These are phyloP conservation scores for Curvularia spicifera DNA, from an alignment of 2,329 filamentous ascomycete genomes.

Conservation along the genomic window DNA sequence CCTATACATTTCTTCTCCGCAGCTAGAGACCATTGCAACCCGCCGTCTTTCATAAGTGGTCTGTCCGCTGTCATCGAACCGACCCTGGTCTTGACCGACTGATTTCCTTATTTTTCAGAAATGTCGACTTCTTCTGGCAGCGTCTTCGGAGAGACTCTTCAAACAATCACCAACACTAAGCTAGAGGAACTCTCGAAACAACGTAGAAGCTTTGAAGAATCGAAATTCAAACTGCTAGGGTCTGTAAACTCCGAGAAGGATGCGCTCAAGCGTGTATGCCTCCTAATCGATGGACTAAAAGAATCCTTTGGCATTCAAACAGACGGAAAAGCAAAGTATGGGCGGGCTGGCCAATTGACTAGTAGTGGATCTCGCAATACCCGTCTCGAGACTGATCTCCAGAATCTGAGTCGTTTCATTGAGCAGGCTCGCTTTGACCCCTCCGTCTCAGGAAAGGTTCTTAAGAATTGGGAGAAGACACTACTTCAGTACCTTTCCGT, in stretches of 20 bases:
- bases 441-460: slow-evolving; percentile 42
- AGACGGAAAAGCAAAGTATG: slow-evolving; percentile 12
- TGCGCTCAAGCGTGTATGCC: slow-evolving; percentile 31
- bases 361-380: slow-evolving; percentile 26
- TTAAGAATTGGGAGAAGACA: slow-evolving; percentile 42
- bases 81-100: neutral
- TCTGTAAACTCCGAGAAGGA: slow-evolving; percentile 24
- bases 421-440: slow-evolving; percentile 48
- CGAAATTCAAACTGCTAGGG: slow-evolving; percentile 29
- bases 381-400: slow-evolving; percentile 36
- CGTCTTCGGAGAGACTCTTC: slow-evolving; percentile 45
- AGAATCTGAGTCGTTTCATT: slow-evolving; percentile 46
- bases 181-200: slow-evolving; percentile 49
- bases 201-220: slow-evolving; percentile 38
- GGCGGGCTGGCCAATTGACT: slow-evolving; percentile 27
- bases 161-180: slow-evolving; percentile 47
- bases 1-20: neutral
- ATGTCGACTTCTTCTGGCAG: slow-evolving; percentile 39
- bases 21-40: neutral
- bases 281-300: slow-evolving; percentile 41
- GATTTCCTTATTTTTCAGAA: neutral
- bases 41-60: neutral
- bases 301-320: slow-evolving; percentile 37
- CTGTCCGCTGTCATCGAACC: neutral
- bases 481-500: slow-evolving; percentile 41